phyloP scores from a whole-genome alignment of 805 yeast species.

The Yarrowia porcina region DNA sequence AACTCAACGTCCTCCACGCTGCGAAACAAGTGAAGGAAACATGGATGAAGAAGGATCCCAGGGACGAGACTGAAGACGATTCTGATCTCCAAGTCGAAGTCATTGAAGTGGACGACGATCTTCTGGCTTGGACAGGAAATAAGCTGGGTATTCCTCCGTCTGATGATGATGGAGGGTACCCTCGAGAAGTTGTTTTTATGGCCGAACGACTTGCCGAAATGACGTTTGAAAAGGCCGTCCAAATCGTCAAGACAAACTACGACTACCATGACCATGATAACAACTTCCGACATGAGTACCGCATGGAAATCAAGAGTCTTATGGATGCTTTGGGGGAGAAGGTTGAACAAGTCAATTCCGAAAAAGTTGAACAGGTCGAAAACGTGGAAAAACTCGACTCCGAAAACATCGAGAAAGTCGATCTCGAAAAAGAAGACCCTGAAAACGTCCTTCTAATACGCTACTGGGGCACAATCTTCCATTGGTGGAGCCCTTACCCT shows the following conservation, averaged over 20 bases:
- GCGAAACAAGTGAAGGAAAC: not conserved
- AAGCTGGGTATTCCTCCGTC: not conserved
- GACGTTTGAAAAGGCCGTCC: not conserved
- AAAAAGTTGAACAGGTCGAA: too few relatives aligned
- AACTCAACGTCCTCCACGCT: not conserved
- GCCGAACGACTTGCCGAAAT: not conserved
- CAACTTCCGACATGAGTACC: not conserved
- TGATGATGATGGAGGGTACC: not conserved
- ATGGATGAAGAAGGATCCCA: not conserved
- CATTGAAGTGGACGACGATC: not conserved
- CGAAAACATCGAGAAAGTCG: too few relatives aligned
- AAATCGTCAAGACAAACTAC: not conserved
- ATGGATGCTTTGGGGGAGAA: not conserved
- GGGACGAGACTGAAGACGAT: not conserved
- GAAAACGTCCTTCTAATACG: not conserved
- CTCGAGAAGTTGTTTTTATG: not conserved
- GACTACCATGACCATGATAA: not conserved
- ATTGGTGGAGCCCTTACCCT: not conserved
- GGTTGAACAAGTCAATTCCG: not conserved
- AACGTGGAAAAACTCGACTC: too few relatives aligned
- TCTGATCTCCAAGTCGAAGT: not conserved
- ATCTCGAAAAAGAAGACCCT: not conserved
- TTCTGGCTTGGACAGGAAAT: not conserved
- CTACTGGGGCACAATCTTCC: not conserved
- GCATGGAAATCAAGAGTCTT: not conserved